A percentile compares a stretch with the other conserved stretches of the same genome.
These are phyloP conservation scores for Ploettnerulaceae sp. DNA, from an alignment of 2,329 filamentous ascomycete genomes.

Conservation along the genomic window DNA sequence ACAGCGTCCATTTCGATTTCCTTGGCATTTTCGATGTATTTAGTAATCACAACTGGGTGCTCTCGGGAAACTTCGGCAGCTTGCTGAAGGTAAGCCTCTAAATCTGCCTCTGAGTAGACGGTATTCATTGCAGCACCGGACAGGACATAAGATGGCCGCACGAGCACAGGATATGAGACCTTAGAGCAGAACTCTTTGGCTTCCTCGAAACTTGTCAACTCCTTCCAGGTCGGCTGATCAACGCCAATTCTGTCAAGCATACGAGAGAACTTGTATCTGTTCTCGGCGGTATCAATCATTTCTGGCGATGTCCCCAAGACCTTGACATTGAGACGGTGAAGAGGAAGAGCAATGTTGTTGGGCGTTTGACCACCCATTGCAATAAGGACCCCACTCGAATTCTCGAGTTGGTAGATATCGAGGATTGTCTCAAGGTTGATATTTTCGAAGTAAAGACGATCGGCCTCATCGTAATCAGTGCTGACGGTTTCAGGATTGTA, in stretches of 20 bases:
- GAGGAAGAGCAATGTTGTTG: slow-evolving; percentile 91
- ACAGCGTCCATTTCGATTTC: slow-evolving; percentile 99
- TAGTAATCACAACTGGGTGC: slow-evolving; percentile 96
- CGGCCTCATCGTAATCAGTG: slow-evolving; percentile 93
- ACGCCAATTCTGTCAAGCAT: slow-evolving; percentile 94
- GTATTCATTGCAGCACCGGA: slow-evolving; percentile 99
- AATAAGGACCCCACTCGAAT: slow-evolving; percentile 77
- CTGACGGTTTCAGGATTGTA: slow-evolving; percentile 86
- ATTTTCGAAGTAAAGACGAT: slow-evolving; percentile 93
- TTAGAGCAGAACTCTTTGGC: slow-evolving; percentile 81
- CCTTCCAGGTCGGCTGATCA: slow-evolving; percentile 97
- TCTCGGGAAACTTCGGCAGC: slow-evolving; percentile 91
- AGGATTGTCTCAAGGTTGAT: slow-evolving; percentile 86
- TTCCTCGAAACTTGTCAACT: slow-evolving; percentile 90
- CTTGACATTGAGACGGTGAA: slow-evolving; percentile 85
- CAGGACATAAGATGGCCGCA: slow-evolving; percentile 92
- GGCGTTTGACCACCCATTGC: slow-evolving; percentile 97
- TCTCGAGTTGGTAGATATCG: slow-evolving; percentile 89
- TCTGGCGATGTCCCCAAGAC: slow-evolving; percentile 93
- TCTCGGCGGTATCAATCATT: slow-evolving; percentile 98
- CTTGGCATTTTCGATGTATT: slow-evolving; percentile 99
- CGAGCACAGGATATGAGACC: slow-evolving; percentile 89
- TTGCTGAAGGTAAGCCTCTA: slow-evolving; percentile 83
- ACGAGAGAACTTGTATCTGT: slow-evolving; percentile 96
- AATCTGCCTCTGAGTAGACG: slow-evolving; percentile 90